These are phyloP conservation scores for Cladorrhinum samala DNA, from an alignment of 495 filamentous ascomycete species.

Conservation along the genomic window DNA sequence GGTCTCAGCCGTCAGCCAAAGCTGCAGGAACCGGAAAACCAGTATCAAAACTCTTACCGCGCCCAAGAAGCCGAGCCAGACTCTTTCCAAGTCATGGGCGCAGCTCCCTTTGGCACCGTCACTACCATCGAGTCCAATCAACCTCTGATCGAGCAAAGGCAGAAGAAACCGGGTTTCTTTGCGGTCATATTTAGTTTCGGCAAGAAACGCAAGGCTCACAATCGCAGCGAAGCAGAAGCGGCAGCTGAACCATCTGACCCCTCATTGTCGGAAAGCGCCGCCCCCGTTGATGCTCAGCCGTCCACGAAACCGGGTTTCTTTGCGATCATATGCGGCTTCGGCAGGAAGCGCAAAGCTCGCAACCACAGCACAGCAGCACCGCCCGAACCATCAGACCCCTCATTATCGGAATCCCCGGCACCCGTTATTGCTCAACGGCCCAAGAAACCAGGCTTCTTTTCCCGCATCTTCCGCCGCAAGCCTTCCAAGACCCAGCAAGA, in stretches of 20 bases:
- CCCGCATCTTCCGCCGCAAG: background rate
- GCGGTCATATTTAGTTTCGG: background rate
- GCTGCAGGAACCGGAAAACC: background rate
- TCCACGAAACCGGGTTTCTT: slow-evolving; percentile 3
- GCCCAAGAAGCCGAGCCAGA: background rate
- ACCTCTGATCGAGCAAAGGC: background rate
- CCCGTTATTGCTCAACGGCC: background rate
- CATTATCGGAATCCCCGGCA: background rate
- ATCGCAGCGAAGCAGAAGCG: background rate
- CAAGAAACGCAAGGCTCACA: background rate
- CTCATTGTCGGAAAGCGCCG: too few species aligned
- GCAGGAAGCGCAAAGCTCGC: background rate
- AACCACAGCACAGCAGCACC: background rate
- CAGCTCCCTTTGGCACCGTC: background rate
- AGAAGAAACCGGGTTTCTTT: slow-evolving; percentile 1
- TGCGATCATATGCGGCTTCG: background rate
- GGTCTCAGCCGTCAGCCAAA: too few species aligned
- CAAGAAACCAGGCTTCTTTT: slow-evolving; percentile 3
- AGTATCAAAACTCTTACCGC: background rate
- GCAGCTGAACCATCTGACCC: too few species aligned
- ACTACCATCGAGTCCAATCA: background rate
- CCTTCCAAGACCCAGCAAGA: background rate
- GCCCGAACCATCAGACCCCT: background rate
- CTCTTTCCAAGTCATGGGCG: background rate
- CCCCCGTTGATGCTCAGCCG: background rate